Conservation (phyloP, 257 asterid genomes). For the Solanum raphanifolium region DNA sequence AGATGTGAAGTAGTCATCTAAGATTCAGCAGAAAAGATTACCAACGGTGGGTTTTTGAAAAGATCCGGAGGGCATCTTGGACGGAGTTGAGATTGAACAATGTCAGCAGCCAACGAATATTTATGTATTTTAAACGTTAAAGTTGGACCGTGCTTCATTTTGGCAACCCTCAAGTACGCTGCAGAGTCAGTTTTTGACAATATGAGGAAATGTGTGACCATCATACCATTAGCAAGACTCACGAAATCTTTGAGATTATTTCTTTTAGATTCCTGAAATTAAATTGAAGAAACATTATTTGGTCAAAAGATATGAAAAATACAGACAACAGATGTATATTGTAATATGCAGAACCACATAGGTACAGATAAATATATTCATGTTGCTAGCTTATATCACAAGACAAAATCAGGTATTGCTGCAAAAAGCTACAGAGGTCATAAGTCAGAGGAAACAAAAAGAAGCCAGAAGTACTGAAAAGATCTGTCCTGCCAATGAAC, state of each 20-base stretch:
- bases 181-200: constrained; percentile 69
- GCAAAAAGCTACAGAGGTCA: not conserved
- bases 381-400: not conserved
- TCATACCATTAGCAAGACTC: constrained; percentile 87
- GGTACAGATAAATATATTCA: not conserved
- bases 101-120: constrained; percentile 70
- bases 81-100: constrained; percentile 66
- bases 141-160: constrained; percentile 58
- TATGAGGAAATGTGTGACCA: constrained; percentile 85
- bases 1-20: not conserved
- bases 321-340: not conserved
- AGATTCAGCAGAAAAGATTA: constrained; percentile 12
- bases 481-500: not conserved
- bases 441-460: not conserved
- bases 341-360: not conserved
- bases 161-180: constrained; percentile 73
- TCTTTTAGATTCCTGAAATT: constrained; percentile 66
- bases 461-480: not conserved
- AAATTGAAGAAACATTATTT: not conserved
- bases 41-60: constrained; percentile 78
- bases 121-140: constrained; percentile 77
- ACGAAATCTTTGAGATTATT: constrained; percentile 75
- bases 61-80: constrained; percentile 80
- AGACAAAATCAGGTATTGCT: not conserved
- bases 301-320: not conserved